Evolutionary conservation across 2,329 filamentous ascomycete genomes (phyloP), one percentile per base, ranked within the genome.

Genomic region (Ophiostoma perfectum): DNA sequence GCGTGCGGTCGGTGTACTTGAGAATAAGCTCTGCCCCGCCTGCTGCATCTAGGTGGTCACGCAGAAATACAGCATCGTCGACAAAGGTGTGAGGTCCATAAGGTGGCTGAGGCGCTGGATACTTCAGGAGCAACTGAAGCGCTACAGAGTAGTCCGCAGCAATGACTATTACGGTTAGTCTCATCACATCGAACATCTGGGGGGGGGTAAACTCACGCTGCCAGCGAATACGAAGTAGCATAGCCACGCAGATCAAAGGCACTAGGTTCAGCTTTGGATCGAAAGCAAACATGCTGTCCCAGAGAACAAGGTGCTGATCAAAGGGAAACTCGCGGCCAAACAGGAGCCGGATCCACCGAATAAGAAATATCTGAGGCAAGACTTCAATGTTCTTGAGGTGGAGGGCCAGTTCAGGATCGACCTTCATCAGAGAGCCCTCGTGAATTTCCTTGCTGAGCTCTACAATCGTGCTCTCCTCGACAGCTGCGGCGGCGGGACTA

Each of bases 251-350:
- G n/a, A 97, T 88, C 68, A 95, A 83, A 75, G 98, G 92, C 73
- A 98, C 87, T 44, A 98, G 81, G 65, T 93, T 87, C 41, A 97
- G 79, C 0, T 86, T 84, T 7, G 94, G 85, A 74, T 97, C 93
- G 74, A 96, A 87, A 1, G 93, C 91, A 76, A 99, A 96, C 1
- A 99, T 82, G 7, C 89, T 85, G 78, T 99, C 95, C 95, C 95
- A 99, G 68, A 99, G 84, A 36, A 86, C 81, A 49, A 99, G 84
- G 55, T 93, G 84, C 71, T 96, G 88, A 67, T 93, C 87, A 70
- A 98, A 96, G 0, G 92, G 87, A 73, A 97, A 98, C 77, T 99
- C 95, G 72, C 95, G 86, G 65, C 94, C 93, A 75, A 98, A 98
- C 0, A 99, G 80, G 0, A 99, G 85, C 41, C 95, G 88, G 69